phyloP scores from a whole-genome alignment of 2,329 filamentous ascomycete species.

The Pseudocercospora fuligena region DNA sequence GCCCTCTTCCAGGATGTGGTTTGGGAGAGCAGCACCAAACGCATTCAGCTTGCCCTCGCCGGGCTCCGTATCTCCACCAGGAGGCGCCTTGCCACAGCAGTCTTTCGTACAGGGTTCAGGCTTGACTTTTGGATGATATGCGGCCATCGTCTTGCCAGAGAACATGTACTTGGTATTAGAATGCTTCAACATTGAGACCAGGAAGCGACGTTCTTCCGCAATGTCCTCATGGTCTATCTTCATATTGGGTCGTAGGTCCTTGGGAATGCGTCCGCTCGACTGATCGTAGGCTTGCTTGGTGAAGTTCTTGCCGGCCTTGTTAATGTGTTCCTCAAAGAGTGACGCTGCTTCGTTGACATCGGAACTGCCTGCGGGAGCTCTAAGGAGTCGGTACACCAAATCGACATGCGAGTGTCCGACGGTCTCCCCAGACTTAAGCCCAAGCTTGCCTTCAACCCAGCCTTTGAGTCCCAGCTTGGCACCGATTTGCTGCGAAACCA shows the following conservation, averaged over 20 bases:
- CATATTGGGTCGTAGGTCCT: neutral
- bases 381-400: neutral
- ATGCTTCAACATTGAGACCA: neutral
- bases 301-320: neutral
- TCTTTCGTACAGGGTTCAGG: neutral
- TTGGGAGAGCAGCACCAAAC: too few relatives aligned
- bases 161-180: constrained; percentile 1
- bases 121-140: constrained; percentile 2
- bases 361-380: neutral
- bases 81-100: neutral
- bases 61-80: too few relatives aligned
- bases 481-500: neutral
- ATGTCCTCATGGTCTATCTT: neutral
- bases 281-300: neutral
- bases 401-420: neutral
- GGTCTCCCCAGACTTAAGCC: neutral
- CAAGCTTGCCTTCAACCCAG: constrained; percentile 1
- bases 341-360: neutral
- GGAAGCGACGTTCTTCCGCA: neutral
- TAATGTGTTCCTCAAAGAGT: neutral
- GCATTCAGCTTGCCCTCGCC: too few relatives aligned
- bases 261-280: neutral
- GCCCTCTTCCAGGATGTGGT: too few relatives aligned
- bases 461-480: neutral
- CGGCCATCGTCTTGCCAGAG: neutral